Percentiles rank a stretch among this genome's conserved stretches.
Evolutionary conservation across 73 alveolate genomes (phyloP).

Genomic region (Paramecium tetraurelia): DNA sequence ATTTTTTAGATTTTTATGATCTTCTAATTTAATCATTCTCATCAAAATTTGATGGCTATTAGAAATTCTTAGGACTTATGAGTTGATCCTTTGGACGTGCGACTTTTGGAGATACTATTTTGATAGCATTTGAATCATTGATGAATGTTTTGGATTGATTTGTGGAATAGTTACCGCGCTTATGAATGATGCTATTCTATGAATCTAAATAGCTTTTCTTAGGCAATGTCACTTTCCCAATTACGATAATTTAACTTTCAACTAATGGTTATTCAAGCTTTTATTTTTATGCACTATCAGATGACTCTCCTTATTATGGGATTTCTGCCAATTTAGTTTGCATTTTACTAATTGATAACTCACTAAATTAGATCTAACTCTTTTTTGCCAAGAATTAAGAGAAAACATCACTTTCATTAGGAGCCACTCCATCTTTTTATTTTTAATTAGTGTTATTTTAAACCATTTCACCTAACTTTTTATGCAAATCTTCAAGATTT

Average conservation of each 20-base stretch:
- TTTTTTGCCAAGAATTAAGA: not conserved
- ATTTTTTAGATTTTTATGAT: not conserved
- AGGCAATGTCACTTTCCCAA: not conserved
- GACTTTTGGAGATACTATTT: not conserved
- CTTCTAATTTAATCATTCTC: not conserved
- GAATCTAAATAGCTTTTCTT: conserved; percentile 6
- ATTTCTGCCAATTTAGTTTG: not conserved
- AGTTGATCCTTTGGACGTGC: not conserved
- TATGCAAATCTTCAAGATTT: not conserved
- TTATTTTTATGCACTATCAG: not conserved
- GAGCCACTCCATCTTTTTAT: not conserved
- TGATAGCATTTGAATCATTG: not conserved
- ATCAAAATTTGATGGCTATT: not conserved
- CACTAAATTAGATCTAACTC: not conserved
- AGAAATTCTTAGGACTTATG: not conserved
- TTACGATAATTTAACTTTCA: not conserved
- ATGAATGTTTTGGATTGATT: not conserved
- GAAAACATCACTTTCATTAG: not conserved
- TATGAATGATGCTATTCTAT: not conserved
- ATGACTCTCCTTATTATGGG: not conserved
- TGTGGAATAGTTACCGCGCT: not conserved
- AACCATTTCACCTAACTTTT: conserved; percentile 6
- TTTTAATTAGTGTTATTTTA: not conserved
- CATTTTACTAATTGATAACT: conserved; percentile 18
- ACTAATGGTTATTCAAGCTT: not conserved